These are phyloP conservation scores for Crepidotus sp. DNA, from an alignment of 1,284 basidiomycete genomes.

Conservation along the genomic window DNA sequence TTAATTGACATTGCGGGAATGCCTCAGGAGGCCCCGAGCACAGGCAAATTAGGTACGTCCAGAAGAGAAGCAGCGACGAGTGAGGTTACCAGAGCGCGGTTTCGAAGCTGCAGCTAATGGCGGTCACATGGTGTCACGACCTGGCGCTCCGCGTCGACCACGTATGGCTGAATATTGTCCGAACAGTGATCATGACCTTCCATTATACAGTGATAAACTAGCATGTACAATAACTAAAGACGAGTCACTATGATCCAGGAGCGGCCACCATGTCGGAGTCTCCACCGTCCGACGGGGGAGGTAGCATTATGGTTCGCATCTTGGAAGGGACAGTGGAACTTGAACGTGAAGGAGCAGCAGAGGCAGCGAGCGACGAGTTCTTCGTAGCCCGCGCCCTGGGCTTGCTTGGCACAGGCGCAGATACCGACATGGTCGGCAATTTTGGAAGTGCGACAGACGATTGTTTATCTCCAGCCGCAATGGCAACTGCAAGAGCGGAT, in stretches of 20 bases:
- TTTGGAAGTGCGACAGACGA: conserved; percentile 27
- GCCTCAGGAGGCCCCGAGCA: conserved; percentile 6
- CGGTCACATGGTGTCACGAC: conserved; percentile 6
- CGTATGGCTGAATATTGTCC: too few relatives aligned
- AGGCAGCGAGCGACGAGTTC: conserved; percentile 28
- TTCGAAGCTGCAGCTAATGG: neutral
- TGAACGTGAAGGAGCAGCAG: conserved; percentile 45
- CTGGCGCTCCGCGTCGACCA: neutral
- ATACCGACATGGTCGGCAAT: conserved; percentile 21
- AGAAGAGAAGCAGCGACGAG: conserved; percentile 7
- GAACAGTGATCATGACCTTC: too few relatives aligned
- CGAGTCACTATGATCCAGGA: conserved; percentile 7
- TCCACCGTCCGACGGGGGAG: conserved; percentile 14
- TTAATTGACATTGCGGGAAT: conserved; percentile 8
- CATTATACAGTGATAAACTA: conserved; percentile 6
- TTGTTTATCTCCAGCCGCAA: conserved; percentile 21
- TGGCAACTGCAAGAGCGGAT: conserved; percentile 26
- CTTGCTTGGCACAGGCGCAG: conserved; percentile 20
- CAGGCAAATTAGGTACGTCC: conserved; percentile 6
- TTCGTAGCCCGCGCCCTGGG: conserved; percentile 28
- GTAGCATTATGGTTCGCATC: conserved; percentile 40
- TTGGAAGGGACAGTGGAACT: conserved; percentile 46
- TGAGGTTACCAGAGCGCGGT: conserved; percentile 5
- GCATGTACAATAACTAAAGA: conserved; percentile 1
- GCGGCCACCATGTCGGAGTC: conserved; percentile 16